Base-by-base conservation (phyloP, 768 basidiomycete genomes). In the Scleroderma bovista region DNA sequence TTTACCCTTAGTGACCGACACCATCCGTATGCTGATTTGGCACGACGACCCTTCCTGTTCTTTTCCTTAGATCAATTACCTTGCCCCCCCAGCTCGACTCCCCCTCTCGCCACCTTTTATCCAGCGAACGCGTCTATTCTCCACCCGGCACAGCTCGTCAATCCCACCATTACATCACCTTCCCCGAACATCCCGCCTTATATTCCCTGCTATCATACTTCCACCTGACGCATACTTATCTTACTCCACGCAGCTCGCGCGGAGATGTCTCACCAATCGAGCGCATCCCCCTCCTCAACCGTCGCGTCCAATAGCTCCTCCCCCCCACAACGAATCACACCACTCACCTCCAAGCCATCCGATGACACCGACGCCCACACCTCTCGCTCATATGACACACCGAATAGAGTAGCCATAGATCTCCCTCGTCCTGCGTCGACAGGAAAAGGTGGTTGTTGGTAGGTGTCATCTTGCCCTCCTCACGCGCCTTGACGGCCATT, bases 371-470 rank as follows among this genome's bases (percentile, higher is more conserved):
- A 67, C 53, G 22, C 63, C 6, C 56, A 48, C 17, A 59, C 54
- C 33, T 46, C 53, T 6, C 41, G 12, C n/a, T 56, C 56, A 17
- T 62, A 62, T 66, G 70, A n/a, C 46, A 79, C 78, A 13, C 78
- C 79, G 9, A 74, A 64, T 55, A 74, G 71, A 52, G 67, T 72
- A 43, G 68, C 74, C 15, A 67, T 72, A 37, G 78, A 79, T 62
- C 72, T 78, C 45, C 75, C 79, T 53, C 76, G 79, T 45, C 73
- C 72, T 44, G 67, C 72, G 39, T 74, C 77, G 13, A 75, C 79
- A 42, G 78, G 82, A 51, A 84, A 82, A 67, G 86, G 86, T 55
- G 87, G 87, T 39, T 88, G 87, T 69, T 89, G 87, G 87, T 88
- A 63, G 61, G 86, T 75, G 36, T 50, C 36, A 46, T 38, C 53